These are phyloP conservation scores for Saturnispora quitensis DNA, from an alignment of 805 yeast genomes.

Conservation along the genomic window DNA sequence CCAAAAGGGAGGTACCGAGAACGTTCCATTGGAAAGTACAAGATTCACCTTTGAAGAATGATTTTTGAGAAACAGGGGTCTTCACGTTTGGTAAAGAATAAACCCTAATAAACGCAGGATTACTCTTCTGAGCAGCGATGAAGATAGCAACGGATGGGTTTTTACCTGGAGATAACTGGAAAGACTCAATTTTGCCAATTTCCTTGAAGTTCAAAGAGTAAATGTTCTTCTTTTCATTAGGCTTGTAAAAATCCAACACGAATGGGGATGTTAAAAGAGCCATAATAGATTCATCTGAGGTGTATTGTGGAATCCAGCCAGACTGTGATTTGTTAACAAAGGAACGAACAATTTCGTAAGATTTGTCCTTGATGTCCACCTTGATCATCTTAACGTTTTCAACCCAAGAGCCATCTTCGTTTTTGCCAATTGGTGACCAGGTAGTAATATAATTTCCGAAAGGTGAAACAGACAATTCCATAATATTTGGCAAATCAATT, in stretches of 20 bases:
- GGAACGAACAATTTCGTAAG: slow-evolving; percentile 27
- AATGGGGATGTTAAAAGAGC: slow-evolving; percentile 43
- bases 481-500: slow-evolving; percentile 55
- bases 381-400: slow-evolving; percentile 77
- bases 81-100: slow-evolving; percentile 69
- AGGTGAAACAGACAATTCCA: slow-evolving; percentile 85
- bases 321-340: slow-evolving; percentile 76
- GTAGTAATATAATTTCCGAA: slow-evolving; percentile 71
- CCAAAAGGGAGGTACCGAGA: slow-evolving; percentile 88
- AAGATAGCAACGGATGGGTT: slow-evolving; percentile 88
- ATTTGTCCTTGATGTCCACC: slow-evolving; percentile 25
- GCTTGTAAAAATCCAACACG: slow-evolving; percentile 62
- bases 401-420: slow-evolving; percentile 57
- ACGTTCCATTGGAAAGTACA: slow-evolving; percentile 91
- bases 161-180: slow-evolving; percentile 75
- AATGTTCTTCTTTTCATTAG: slow-evolving; percentile 39
- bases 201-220: slow-evolving; percentile 51
- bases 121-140: slow-evolving; percentile 76
- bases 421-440: slow-evolving; percentile 79
- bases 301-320: slow-evolving; percentile 90
- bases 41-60: slow-evolving; percentile 91
- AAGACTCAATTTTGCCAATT: slow-evolving; percentile 37
- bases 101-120: slow-evolving; percentile 82
- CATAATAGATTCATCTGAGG: slow-evolving; percentile 66
- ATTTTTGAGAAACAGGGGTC: slow-evolving; percentile 76